phyloP scores from a whole-genome alignment of 768 basidiomycete species.

The Trametes maxima region DNA sequence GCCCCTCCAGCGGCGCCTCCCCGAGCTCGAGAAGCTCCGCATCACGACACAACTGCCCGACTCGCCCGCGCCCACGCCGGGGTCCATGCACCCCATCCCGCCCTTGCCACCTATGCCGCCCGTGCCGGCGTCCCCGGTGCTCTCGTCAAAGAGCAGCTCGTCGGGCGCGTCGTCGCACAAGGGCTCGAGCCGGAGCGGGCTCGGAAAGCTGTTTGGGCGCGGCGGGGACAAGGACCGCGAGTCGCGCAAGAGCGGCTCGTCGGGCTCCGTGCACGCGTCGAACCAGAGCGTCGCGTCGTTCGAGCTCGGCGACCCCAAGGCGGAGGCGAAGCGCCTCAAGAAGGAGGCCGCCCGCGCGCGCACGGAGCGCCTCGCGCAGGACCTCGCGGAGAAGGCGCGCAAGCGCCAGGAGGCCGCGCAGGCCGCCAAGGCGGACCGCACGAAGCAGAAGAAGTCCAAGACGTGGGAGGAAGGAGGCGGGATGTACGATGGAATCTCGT shows the following conservation, averaged over 20 bases:
- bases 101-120: neutral
- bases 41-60: constrained; percentile 8
- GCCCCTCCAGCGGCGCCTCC: neutral
- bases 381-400: constrained; percentile 42
- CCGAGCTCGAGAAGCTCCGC: constrained; percentile 13
- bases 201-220: constrained; percentile 13
- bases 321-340: constrained; percentile 47
- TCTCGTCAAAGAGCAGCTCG: constrained; percentile 12
- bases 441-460: constrained; percentile 10
- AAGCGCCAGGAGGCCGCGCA: constrained; percentile 32
- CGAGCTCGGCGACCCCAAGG: constrained; percentile 21
- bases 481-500: constrained; percentile 22
- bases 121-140: constrained; percentile 12
- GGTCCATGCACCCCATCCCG: neutral
- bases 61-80: neutral
- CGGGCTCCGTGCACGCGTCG: constrained; percentile 13
- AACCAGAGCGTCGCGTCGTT: constrained; percentile 17
- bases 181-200: neutral
- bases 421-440: constrained; percentile 18
- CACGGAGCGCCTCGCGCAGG: constrained; percentile 46
- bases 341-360: constrained; percentile 44
- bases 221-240: constrained; percentile 23
- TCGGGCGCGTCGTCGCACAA: constrained; percentile 13
- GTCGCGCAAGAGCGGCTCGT: constrained; percentile 13
- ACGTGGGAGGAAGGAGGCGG: constrained; percentile 22